phyloP scores from a whole-genome alignment of 2,329 filamentous ascomycete genomes.

The Coniella vitis region DNA sequence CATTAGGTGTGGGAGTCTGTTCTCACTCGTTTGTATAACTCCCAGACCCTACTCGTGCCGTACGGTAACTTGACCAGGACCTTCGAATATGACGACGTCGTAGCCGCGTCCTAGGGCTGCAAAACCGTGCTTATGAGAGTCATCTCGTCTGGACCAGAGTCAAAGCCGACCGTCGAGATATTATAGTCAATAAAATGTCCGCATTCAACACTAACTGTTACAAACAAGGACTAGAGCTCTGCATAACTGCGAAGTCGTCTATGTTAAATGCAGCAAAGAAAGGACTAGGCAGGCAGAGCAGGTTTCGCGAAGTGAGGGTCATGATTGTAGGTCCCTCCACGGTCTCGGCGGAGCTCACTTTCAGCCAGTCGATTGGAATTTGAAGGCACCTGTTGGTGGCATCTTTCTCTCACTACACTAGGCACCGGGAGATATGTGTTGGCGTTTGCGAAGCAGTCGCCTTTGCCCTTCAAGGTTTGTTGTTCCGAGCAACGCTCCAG shows the following conservation, averaged over 20 bases:
- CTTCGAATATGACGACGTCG: constrained; percentile 39
- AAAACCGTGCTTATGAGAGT: constrained; percentile 26
- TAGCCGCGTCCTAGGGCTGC: constrained; percentile 31
- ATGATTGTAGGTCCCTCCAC: constrained; percentile 26
- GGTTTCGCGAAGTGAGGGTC: constrained; percentile 21
- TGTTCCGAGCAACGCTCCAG: constrained; percentile 33
- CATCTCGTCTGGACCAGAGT: constrained; percentile 30
- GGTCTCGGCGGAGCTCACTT: constrained; percentile 17
- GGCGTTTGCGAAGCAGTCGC: constrained; percentile 31
- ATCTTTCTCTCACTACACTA: constrained; percentile 29
- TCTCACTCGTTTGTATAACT: constrained; percentile 39
- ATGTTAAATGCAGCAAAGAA: too few species aligned
- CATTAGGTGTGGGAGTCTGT: constrained; percentile 30
- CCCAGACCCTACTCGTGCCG: constrained; percentile 33
- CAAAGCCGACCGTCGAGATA: constrained; percentile 22
- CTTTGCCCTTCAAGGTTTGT: constrained; percentile 30
- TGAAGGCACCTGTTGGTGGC: constrained; percentile 23
- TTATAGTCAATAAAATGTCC: too few species aligned
- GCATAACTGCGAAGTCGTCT: too few species aligned
- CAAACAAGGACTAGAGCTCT: too few species aligned
- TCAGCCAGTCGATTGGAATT: constrained; percentile 19
- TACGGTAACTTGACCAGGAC: constrained; percentile 36
- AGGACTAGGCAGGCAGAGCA: too few species aligned
- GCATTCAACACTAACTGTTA: too few species aligned
- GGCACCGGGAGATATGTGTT: constrained; percentile 28